Conservation (phyloP, 2,329 filamentous ascomycete species). For the Pseudocercospora macadamiae region DNA sequence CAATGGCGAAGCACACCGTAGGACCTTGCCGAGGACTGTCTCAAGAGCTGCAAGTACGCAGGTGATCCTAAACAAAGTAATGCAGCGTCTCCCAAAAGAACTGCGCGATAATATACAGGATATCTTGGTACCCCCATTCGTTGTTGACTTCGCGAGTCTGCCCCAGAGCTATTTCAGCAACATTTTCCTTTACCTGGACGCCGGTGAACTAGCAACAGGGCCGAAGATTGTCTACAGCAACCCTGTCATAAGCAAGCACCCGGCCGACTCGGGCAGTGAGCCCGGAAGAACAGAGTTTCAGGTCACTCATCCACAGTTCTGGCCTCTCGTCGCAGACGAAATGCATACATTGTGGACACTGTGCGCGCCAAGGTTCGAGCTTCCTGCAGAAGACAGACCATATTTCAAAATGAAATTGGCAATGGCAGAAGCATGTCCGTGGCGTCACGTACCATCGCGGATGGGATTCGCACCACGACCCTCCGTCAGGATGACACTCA, state of each 20-base stretch:
- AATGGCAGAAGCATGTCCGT: neutral
- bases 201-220: neutral
- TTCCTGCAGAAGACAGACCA: neutral
- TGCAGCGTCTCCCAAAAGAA: conserved; percentile 1
- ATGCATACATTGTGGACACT: conserved; percentile 6
- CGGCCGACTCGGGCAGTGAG: too few species aligned
- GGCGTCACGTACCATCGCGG: neutral
- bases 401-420: neutral
- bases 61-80: conserved; percentile 1
- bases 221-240: conserved; percentile 5
- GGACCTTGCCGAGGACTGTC: neutral
- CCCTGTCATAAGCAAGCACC: too few species aligned
- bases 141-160: neutral
- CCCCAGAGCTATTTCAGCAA: conserved; percentile 1
- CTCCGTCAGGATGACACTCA: neutral
- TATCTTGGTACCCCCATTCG: neutral
- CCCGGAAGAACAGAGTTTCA: neutral
- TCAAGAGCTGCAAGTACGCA: neutral
- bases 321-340: conserved; percentile 9
- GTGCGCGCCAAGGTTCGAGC: neutral
- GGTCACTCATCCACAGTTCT: conserved; percentile 2
- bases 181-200: conserved; percentile 7
- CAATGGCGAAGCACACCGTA: neutral
- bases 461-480: neutral
- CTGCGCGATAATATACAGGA: neutral